Conservation (phyloP, 352 stramenopile genomes). For the Phytopythium litorale region DNA sequence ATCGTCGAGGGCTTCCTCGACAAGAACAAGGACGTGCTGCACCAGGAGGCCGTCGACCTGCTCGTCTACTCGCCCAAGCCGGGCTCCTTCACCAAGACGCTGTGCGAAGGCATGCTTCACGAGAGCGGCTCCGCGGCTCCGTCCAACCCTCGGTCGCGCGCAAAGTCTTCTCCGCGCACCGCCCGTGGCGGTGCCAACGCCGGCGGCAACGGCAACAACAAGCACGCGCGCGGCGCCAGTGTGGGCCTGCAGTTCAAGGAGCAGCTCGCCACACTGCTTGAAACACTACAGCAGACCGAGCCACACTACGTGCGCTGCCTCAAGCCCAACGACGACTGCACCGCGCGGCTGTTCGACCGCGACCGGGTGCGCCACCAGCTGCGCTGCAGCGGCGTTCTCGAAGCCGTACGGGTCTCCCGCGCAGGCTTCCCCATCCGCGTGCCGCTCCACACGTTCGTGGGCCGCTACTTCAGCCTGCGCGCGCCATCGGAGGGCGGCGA, state of each 20-base stretch:
- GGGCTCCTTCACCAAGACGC: slow-evolving; percentile 65
- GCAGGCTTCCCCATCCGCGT: slow-evolving; percentile 82
- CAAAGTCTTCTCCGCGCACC: slow-evolving; percentile 44
- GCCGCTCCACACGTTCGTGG: slow-evolving; percentile 67
- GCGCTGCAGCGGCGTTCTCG: slow-evolving; percentile 80
- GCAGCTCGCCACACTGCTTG: slow-evolving; percentile 67
- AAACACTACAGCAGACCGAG: slow-evolving; percentile 66
- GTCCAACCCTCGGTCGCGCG: slow-evolving; percentile 1
- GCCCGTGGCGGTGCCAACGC: slow-evolving; percentile 18
- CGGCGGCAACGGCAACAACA: slow-evolving; percentile 33
- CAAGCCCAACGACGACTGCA: slow-evolving; percentile 85
- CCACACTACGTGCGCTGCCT: slow-evolving; percentile 89
- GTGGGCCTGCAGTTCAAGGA: slow-evolving; percentile 88
- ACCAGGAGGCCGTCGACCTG: slow-evolving; percentile 80
- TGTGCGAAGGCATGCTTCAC: slow-evolving; percentile 55
- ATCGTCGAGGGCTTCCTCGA: slow-evolving; percentile 69
- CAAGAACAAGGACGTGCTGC: slow-evolving; percentile 86
- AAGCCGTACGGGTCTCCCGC: slow-evolving; percentile 81
- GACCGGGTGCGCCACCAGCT: slow-evolving; percentile 84
- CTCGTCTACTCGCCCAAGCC: slow-evolving; percentile 65
- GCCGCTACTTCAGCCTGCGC: slow-evolving; percentile 72
- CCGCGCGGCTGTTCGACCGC: slow-evolving; percentile 49
- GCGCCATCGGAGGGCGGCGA: slow-evolving; percentile 3
- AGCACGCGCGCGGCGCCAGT: slow-evolving; percentile 58
- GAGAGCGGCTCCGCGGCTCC: slow-evolving; percentile 22